Base-by-base conservation (phyloP, 371 early-diverging fungal species). In the Mortierella sp. region DNA sequence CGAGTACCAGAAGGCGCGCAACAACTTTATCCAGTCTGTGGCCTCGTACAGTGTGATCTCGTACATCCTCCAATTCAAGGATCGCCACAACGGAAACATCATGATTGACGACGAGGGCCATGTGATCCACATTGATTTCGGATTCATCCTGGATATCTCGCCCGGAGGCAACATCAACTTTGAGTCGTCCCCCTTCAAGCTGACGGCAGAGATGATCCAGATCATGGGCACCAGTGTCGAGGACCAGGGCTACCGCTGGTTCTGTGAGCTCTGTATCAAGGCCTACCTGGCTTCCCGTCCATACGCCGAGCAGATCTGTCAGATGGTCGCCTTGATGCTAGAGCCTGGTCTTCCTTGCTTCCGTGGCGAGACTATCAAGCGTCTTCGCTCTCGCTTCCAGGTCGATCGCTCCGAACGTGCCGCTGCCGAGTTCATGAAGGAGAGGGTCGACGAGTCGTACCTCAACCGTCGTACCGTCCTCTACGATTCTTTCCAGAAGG, bases 11-110 rank as follows among this genome's bases (percentile, higher is more conserved):
- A 91, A 95, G 86, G 99, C 99, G 1, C 93, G 97, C 47, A 93
- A 91, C 78, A 96, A 96, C 84, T 99, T 99, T 92, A 96, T 99
- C 16, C 95, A 96, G 79, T 96, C 96, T 76, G 92, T 97, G 40
- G 99, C 99, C 1, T 98, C 99, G 29, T 99, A 99, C 85, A 98
- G 99, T 9, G 92, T 99, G 24, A 93, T 99, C 41, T 92, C 96
- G 34, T 99, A 97, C 87, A 71, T 99, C 70, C 89, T 99, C 43
- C 97, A 97, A 80, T 96, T 99, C 86, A 99, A 99, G 87, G 99
- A 99, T 89, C 93, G 99, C 34, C 99, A 99, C 87, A 99, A 99
- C 86, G 99, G 99, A 65, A 99, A 99, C 87, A 99, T 99, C 73
- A 99, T 99, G 99, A 88, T 99, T 73, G 99, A 99, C 77, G 95